A percentile compares a stretch with the other conserved stretches of the same genome.
Conservation (phyloP, 2,329 filamentous ascomycete species). For the Akanthomyces muscarius region DNA sequence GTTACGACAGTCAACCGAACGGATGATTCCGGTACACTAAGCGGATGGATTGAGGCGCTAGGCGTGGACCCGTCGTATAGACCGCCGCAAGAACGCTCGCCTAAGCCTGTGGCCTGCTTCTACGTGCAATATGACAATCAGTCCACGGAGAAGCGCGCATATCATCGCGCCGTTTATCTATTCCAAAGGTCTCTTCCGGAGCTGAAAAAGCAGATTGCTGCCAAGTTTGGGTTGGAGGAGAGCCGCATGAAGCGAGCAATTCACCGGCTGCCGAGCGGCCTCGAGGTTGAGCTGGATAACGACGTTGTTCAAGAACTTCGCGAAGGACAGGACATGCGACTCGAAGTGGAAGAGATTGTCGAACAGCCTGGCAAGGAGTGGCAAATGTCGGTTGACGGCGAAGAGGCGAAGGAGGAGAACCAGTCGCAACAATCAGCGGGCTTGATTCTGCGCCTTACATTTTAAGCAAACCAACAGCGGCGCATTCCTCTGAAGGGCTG, state of each 20-base stretch:
- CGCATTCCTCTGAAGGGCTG: not conserved
- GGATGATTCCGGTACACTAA: slow-evolving; percentile 61
- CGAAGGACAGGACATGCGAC: slow-evolving; percentile 89
- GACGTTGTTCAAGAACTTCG: slow-evolving; percentile 78
- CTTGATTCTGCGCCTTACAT: slow-evolving; percentile 21
- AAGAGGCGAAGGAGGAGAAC: slow-evolving; percentile 33
- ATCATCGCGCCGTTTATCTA: slow-evolving; percentile 83
- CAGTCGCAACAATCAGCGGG: slow-evolving; percentile 20
- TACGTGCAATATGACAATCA: slow-evolving; percentile 63
- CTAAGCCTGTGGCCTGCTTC: slow-evolving; percentile 81
- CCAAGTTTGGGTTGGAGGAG: slow-evolving; percentile 77
- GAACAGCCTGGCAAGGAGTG: slow-evolving; percentile 51
- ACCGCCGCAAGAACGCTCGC: slow-evolving; percentile 66
- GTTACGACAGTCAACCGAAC: slow-evolving; percentile 49
- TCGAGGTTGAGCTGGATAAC: slow-evolving; percentile 86
- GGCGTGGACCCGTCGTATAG: slow-evolving; percentile 85
- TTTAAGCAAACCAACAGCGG: slow-evolving; percentile 9
- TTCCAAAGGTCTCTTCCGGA: slow-evolving; percentile 71
- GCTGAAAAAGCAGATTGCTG: slow-evolving; percentile 66
- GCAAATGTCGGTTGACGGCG: slow-evolving; percentile 56
- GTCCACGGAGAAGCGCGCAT: slow-evolving; percentile 53
- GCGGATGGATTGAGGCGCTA: slow-evolving; percentile 84
- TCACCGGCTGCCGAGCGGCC: slow-evolving; percentile 66
- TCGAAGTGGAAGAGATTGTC: slow-evolving; percentile 56
- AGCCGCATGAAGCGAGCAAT: slow-evolving; percentile 66